Conservation (phyloP, 1,284 basidiomycete genomes). For the Ustilago esculenta region DNA sequence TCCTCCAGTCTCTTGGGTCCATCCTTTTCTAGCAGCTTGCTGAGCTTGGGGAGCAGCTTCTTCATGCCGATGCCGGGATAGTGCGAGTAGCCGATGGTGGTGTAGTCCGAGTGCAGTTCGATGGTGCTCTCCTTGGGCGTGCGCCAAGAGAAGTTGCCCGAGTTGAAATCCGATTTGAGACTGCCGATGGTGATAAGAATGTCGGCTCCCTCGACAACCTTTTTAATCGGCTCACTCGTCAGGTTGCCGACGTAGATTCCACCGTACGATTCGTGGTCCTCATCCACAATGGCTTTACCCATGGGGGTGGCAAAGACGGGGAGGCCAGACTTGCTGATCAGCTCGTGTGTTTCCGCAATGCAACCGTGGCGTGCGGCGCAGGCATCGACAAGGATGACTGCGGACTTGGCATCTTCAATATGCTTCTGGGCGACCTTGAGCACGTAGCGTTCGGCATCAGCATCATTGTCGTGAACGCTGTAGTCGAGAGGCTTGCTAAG, state of each 20-base stretch:
- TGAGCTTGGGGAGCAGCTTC: slow-evolving; percentile 53
- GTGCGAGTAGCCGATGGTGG: slow-evolving; percentile 67
- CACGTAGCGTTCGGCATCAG: slow-evolving; percentile 76
- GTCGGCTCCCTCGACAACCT: slow-evolving; percentile 82
- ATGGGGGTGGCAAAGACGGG: slow-evolving; percentile 75
- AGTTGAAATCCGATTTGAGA: slow-evolving; percentile 89
- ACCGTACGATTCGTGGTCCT: slow-evolving; percentile 83
- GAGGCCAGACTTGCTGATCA: slow-evolving; percentile 75
- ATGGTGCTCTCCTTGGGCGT: slow-evolving; percentile 63
- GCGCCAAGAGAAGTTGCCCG: slow-evolving; percentile 73
- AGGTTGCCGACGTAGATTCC: slow-evolving; percentile 73
- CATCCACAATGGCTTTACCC: slow-evolving; percentile 85
- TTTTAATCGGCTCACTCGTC: slow-evolving; percentile 73
- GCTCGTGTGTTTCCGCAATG: slow-evolving; percentile 75
- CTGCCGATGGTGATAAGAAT: slow-evolving; percentile 84
- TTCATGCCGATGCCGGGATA: slow-evolving; percentile 68
- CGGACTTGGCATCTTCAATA: slow-evolving; percentile 75
- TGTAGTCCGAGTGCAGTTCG: slow-evolving; percentile 78
- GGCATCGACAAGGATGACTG: slow-evolving; percentile 85
- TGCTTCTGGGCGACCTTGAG: slow-evolving; percentile 69
- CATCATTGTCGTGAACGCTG: slow-evolving; percentile 69
- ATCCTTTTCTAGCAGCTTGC: slow-evolving; percentile 20
- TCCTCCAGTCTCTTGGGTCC: slow-evolving; percentile 10
- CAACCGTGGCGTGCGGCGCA: slow-evolving; percentile 84
- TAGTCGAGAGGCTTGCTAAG: slow-evolving; percentile 72